A percentile compares a stretch with the other conserved stretches of the same genome.
These are phyloP conservation scores for Blastobotrys robertii DNA, from an alignment of 805 yeast genomes.

Conservation along the genomic window DNA sequence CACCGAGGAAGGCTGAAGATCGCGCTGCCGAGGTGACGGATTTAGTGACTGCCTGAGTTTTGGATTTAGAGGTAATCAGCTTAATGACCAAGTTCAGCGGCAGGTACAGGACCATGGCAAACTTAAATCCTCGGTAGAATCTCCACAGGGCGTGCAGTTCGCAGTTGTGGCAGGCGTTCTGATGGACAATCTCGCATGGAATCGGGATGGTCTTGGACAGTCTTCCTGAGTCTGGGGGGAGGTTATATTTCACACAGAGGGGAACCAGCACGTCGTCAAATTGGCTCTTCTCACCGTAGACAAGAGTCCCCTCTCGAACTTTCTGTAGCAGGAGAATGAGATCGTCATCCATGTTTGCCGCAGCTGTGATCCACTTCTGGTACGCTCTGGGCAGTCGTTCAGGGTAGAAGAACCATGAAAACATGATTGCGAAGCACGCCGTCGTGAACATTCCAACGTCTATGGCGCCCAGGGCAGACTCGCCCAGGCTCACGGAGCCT, in stretches of 20 bases:
- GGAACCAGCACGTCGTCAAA: slow-evolving; percentile 26
- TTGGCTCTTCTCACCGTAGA: slow-evolving; percentile 30
- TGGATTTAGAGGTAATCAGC: slow-evolving; percentile 15
- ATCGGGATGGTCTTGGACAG: slow-evolving; percentile 26
- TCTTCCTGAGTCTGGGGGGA: slow-evolving; percentile 29
- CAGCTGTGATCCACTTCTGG: slow-evolving; percentile 39
- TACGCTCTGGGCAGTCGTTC: slow-evolving; percentile 35
- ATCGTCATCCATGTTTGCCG: slow-evolving; percentile 39
- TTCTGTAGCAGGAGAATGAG: slow-evolving; percentile 27
- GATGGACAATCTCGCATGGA: slow-evolving; percentile 35
- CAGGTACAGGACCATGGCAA: slow-evolving; percentile 34
- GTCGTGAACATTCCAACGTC: slow-evolving; percentile 14
- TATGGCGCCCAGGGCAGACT: neutral
- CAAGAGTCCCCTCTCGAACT: slow-evolving; percentile 26
- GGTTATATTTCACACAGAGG: slow-evolving; percentile 28
- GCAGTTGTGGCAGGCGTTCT: slow-evolving; percentile 31
- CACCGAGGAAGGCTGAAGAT: slow-evolving; percentile 36
- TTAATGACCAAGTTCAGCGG: slow-evolving; percentile 33
- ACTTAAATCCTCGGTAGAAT: slow-evolving; percentile 33
- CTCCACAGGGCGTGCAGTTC: slow-evolving; percentile 40
- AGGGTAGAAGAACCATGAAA: slow-evolving; percentile 29
- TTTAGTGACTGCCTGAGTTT: slow-evolving; percentile 15
- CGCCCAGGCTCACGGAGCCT: neutral
- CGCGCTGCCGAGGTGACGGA: slow-evolving; percentile 21
- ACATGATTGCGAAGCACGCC: slow-evolving; percentile 22